A percentile compares a stretch with the other conserved stretches of the same genome.
phyloP scores from a whole-genome alignment of 2,329 filamentous ascomycete species.

The Dissoconium aciculare region DNA sequence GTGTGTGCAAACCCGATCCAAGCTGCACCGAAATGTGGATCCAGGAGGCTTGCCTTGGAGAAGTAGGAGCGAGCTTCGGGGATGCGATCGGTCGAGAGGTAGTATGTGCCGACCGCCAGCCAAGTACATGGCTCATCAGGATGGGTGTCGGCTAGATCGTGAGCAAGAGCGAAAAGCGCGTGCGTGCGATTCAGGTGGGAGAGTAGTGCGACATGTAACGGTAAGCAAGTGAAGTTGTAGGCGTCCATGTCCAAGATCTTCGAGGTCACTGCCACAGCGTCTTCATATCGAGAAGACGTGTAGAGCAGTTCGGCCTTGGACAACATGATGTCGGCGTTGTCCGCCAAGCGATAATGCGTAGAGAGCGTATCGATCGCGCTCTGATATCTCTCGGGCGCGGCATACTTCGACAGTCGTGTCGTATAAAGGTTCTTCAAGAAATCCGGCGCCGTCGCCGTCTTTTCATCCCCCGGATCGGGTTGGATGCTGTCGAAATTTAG shows the following conservation, averaged over 20 bases:
- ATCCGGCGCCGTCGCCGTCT: slow-evolving; percentile 55
- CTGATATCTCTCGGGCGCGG: slow-evolving; percentile 68
- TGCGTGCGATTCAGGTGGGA: slow-evolving; percentile 80
- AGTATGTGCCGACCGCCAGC: slow-evolving; percentile 90
- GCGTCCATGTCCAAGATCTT: slow-evolving; percentile 69
- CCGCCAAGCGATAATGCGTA: slow-evolving; percentile 76
- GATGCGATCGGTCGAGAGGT: slow-evolving; percentile 75
- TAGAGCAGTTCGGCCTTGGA: slow-evolving; percentile 83
- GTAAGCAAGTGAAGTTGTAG: slow-evolving; percentile 79
- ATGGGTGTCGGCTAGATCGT: slow-evolving; percentile 82
- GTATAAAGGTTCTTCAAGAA: slow-evolving; percentile 96
- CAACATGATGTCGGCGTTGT: slow-evolving; percentile 80
- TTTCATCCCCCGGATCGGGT: slow-evolving; percentile 43
- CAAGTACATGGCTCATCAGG: slow-evolving; percentile 85
- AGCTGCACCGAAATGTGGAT: slow-evolving; percentile 88
- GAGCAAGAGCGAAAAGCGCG: slow-evolving; percentile 75
- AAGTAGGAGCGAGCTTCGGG: slow-evolving; percentile 92
- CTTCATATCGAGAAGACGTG: slow-evolving; percentile 84
- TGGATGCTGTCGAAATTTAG: slow-evolving; percentile 78
- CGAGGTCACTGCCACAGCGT: slow-evolving; percentile 71
- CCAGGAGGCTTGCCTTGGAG: slow-evolving; percentile 93
- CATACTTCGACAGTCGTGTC: slow-evolving; percentile 87
- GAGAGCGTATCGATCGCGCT: slow-evolving; percentile 79
- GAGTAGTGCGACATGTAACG: slow-evolving; percentile 78
- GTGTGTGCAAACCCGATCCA: slow-evolving; percentile 99